These are phyloP conservation scores for Leishmania gerbilli DNA, from an alignment of 208 protist species.

Conservation along the genomic window DNA sequence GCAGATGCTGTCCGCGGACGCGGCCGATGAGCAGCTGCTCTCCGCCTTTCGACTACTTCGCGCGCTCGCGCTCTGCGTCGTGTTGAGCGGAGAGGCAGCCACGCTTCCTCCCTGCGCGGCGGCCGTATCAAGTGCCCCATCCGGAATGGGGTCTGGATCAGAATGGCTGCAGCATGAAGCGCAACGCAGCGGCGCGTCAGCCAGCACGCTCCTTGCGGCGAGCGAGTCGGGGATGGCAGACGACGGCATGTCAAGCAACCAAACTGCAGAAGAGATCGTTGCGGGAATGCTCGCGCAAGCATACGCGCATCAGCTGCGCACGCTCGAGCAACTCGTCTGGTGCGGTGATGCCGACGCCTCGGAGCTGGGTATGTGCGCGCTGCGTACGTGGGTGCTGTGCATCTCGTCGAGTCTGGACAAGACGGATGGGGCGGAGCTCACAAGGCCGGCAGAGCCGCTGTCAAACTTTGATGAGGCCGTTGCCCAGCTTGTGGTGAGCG, in stretches of 20 bases:
- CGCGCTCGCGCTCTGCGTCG: slow-evolving; percentile 16
- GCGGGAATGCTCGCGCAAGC: slow-evolving; percentile 5
- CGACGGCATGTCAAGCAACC: neutral
- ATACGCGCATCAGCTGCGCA: slow-evolving; percentile 26
- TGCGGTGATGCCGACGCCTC: slow-evolving; percentile 9
- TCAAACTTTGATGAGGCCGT: neutral
- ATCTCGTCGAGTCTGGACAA: neutral
- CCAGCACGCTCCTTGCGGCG: neutral
- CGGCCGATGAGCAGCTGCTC: slow-evolving; percentile 10
- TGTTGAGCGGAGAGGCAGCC: slow-evolving; percentile 13
- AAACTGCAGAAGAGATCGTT: slow-evolving; percentile 24
- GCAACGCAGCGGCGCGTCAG: neutral
- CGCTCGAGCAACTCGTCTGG: slow-evolving; percentile 16
- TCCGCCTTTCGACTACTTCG: slow-evolving; percentile 28
- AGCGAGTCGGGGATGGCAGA: neutral
- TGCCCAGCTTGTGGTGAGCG: neutral
- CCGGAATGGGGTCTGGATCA: neutral
- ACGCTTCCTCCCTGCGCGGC: slow-evolving; percentile 2
- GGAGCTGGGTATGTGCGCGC: slow-evolving; percentile 8
- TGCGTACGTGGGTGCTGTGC: slow-evolving; percentile 24
- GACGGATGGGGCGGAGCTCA: neutral
- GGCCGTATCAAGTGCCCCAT: neutral
- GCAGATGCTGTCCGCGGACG: neutral
- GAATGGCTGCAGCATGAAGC: neutral
- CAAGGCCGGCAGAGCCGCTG: neutral